These are phyloP conservation scores for Samsoniella hepiali DNA, from an alignment of 2,329 filamentous ascomycete species.

Conservation along the genomic window DNA sequence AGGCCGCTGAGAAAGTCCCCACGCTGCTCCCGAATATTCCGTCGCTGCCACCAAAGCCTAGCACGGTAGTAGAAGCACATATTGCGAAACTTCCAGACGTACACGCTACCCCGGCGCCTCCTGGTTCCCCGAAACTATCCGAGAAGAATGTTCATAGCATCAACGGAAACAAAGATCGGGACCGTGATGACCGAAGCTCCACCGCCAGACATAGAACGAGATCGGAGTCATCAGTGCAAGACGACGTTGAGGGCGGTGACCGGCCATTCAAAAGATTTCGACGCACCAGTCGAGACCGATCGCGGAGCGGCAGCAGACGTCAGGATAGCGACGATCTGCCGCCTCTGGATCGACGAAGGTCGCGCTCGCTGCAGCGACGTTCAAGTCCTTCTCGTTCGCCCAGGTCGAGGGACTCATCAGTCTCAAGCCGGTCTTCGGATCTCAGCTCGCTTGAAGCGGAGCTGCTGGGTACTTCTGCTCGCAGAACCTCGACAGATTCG, in stretches of 20 bases:
- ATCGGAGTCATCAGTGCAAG: not conserved
- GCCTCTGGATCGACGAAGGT: not conserved
- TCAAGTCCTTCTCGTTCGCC: conserved; percentile 2
- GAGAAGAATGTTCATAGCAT: not conserved
- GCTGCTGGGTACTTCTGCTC: conserved; percentile 15
- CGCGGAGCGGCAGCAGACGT: not conserved
- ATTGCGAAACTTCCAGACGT: not conserved
- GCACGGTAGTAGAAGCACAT: not conserved
- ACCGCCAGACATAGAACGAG: not conserved
- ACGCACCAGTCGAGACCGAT: conserved; percentile 8
- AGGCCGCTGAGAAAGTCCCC: not conserved
- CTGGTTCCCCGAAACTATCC: not conserved
- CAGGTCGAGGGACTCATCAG: conserved; percentile 11
- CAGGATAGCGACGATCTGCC: conserved; percentile 8
- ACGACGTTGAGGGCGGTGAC: not conserved
- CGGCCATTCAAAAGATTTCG: not conserved
- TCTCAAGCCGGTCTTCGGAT: conserved; percentile 16
- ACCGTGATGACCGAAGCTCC: conserved; percentile 2
- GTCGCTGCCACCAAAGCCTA: conserved; percentile 14
- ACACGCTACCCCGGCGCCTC: too few relatives aligned
- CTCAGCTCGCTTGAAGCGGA: conserved; percentile 19
- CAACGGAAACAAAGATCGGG: not conserved
- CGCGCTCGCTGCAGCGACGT: conserved; percentile 11
- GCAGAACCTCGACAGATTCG: conserved; percentile 12
- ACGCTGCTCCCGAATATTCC: not conserved